Evolutionary conservation across 768 basidiomycete species (phyloP), one percentile per base, ranked within the genome.

Genomic region (Mycena galericulata): DNA sequence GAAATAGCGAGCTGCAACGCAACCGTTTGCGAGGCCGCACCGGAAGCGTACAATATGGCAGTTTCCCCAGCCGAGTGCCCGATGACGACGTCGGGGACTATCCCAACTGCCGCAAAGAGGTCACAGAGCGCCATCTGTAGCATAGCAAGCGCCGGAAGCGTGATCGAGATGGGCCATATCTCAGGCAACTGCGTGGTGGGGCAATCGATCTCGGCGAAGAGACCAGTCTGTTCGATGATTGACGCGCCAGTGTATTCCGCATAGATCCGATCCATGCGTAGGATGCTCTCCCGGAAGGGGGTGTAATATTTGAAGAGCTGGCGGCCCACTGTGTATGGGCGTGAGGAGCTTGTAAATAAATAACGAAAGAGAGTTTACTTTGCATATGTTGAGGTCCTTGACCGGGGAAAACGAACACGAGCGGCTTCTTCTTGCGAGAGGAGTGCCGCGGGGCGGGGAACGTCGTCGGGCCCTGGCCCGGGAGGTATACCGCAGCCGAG

Each of bases 21-120:
- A 78, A 84, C 76, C 0, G 76, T 77, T 54, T 80, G 79, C 0
- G 81, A 71, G 2, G 74, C 79, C 5, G 85, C 83, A 24, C 84
- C 84, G 5, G 82, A 84, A 0, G 84, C 80, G 60, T 84, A 84
- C 14, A 86, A 64, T 22, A 85, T 54, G 0, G 82, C 81, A 0
- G 83, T 83, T 68, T 86, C 85, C 14, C 85, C 85, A 17, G 84
- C 83, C n/a, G 85, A 86, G 72, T 86, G 84, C 0, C 86, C 86
- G 8, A 86, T 53, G 18, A 85, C 73, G 8, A 75, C 73, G 46
- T 84, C 79, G 0, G 86, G 83, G 15, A 61, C 66, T 49, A 84
- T 59, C 10, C 82, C 81, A 17, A 84, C 46, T 50, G 77, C 76
- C 2, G 65, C 65, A 1, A 86, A 69, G 3, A 83, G 76, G 51